A percentile compares a stretch with the other conserved stretches of the same genome.
These are phyloP conservation scores for Globisporangium sylvaticum DNA, from an alignment of 352 stramenopile species.

Conservation along the genomic window DNA sequence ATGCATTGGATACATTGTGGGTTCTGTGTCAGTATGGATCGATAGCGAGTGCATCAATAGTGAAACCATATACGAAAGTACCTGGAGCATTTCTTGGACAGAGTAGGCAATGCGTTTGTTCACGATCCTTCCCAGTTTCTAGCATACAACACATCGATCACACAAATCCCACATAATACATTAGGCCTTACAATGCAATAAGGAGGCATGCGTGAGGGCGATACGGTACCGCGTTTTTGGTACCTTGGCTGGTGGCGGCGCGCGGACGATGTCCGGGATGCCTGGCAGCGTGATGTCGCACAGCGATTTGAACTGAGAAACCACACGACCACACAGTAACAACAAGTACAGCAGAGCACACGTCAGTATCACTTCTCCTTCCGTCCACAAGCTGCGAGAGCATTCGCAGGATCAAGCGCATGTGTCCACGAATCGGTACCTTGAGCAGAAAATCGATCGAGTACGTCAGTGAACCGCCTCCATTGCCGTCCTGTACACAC, in stretches of 20 bases:
- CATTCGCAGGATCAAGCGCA: not conserved
- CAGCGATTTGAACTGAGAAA: conserved; percentile 48
- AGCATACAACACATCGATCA: not conserved
- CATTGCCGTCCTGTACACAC: conserved; percentile 14
- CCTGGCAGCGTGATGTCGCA: conserved; percentile 37
- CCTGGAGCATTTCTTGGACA: conserved; percentile 57
- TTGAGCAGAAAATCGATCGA: conserved; percentile 57
- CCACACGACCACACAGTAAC: not conserved
- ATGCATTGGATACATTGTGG: not conserved
- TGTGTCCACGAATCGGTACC: conserved; percentile 17
- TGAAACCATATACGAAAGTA: conserved; percentile 12
- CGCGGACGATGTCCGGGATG: conserved; percentile 46
- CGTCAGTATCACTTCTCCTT: not conserved
- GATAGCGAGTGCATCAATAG: not conserved
- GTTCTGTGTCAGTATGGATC: not conserved
- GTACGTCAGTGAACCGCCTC: conserved; percentile 37
- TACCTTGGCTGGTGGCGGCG: conserved; percentile 33
- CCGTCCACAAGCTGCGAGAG: not conserved
- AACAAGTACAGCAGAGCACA: not conserved
- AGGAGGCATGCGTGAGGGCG: too few species aligned
- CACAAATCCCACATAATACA: too few species aligned
- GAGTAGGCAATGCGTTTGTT: conserved; percentile 60
- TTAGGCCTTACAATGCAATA: too few species aligned
- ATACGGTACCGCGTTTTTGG: too few species aligned
- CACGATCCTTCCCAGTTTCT: conserved; percentile 40